These are phyloP conservation scores for Penicillium sp. DNA, from an alignment of 2,329 filamentous ascomycete species.

Conservation along the genomic window DNA sequence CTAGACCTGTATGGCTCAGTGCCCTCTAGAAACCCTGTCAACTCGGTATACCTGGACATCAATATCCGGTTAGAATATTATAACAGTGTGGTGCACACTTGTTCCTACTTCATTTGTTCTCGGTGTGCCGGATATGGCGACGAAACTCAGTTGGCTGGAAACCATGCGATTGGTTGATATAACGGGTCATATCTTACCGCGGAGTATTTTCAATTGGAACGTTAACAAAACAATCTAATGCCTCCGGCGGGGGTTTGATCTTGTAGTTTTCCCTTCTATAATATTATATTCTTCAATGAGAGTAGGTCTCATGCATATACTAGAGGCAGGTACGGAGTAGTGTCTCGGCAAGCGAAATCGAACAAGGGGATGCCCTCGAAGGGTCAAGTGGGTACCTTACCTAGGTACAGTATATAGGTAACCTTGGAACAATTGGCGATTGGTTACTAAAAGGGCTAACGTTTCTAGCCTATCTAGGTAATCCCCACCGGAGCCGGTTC, in stretches of 20 bases:
- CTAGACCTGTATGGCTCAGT: not conserved
- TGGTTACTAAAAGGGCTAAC: not conserved
- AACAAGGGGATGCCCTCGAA: not conserved
- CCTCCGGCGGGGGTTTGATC: not conserved
- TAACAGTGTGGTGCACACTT: not conserved
- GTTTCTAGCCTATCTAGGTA: not conserved
- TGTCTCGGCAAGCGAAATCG: not conserved
- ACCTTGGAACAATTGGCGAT: not conserved
- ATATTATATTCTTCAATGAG: not conserved
- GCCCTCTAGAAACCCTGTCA: not conserved
- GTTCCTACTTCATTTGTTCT: not conserved
- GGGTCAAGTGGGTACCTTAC: not conserved
- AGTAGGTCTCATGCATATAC: not conserved
- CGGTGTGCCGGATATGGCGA: not conserved
- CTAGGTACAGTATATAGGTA: no score
- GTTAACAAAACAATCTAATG: not conserved
- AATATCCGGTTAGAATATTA: not conserved
- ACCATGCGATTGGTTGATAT: slow-evolving; percentile 4
- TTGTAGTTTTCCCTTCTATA: not conserved
- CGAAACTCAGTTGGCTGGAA: not conserved
- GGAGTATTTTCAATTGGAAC: not conserved
- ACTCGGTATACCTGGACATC: not conserved
- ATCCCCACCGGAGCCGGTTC: not conserved
- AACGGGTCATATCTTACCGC: not conserved
- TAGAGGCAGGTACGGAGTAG: not conserved